Conservation (phyloP, 2,329 filamentous ascomycete genomes). For the Cadophora malorum region DNA sequence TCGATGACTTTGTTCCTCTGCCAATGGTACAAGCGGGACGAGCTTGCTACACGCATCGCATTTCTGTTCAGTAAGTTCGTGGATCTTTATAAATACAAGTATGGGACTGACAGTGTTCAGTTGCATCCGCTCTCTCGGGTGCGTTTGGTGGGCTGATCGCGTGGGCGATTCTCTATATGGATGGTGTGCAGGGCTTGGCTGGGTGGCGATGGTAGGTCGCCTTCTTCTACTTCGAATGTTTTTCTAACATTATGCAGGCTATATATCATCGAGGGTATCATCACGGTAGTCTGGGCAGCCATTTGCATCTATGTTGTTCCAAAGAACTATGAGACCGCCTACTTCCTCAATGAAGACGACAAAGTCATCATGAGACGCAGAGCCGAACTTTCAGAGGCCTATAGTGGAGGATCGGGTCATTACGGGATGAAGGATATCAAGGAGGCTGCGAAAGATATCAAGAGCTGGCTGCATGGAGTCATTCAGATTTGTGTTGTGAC, state of each 20-base stretch:
- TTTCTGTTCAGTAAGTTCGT: constrained; percentile 23
- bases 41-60: constrained; percentile 23
- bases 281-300: constrained; percentile 43
- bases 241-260: constrained; percentile 37
- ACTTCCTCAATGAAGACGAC: constrained; percentile 26
- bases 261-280: constrained; percentile 52
- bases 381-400: constrained; percentile 21
- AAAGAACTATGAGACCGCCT: constrained; percentile 25
- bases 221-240: neutral
- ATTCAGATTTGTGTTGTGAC: constrained; percentile 25
- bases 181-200: constrained; percentile 52
- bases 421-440: constrained; percentile 27
- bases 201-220: constrained; percentile 55
- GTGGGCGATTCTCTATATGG: constrained; percentile 54
- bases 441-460: constrained; percentile 22
- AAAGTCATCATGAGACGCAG: constrained; percentile 23
- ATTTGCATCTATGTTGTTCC: constrained; percentile 23
- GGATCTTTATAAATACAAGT: neutral
- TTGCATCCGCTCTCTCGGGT: constrained; percentile 33
- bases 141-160: constrained; percentile 59
- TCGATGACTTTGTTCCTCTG: constrained; percentile 25
- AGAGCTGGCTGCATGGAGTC: constrained; percentile 24
- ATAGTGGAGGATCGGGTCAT: constrained; percentile 21
- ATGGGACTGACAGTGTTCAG: neutral
- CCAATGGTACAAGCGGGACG: constrained; percentile 27